Evolutionary conservation across 768 basidiomycete species (phyloP), one percentile per base, ranked within the genome.

Genomic region (Jaapia argillacea): DNA sequence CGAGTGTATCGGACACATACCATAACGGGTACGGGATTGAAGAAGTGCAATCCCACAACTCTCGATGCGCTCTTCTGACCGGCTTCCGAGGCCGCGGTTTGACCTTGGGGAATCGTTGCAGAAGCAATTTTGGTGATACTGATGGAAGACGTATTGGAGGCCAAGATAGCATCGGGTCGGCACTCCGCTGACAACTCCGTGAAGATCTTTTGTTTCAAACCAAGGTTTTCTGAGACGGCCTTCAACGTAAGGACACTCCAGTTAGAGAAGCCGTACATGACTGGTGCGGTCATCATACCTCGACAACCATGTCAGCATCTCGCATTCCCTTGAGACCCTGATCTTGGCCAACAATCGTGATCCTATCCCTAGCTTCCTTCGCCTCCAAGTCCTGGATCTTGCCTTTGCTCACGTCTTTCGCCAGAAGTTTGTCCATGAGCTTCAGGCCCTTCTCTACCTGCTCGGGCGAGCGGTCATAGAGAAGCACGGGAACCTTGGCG

Each of bases 21-120:
- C 92, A 96, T 96, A 24, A 94, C 86, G 2, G 93, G 93, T 3
- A 96, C 93, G 3, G 93, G 93, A 55, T 97, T 94, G 68, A 96
- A 94, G 69, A 92, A 96, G 59, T 94, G 91, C 33, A 94, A 67
- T 10, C 82, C 88, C 41, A 96, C 87, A 31, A 92, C 89, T 37
- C 90, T 73, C 36, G 77, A 69, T 3, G 91, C 75, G 45, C 68
- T 75, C 47, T 62, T 64, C 59, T 71, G 76, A 5, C 83, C 87
- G 51, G 72, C 70, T 26, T 72, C 75, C 48, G 78, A 82, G 5
- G 81, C 68, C 14, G 81, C 65, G 43, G 66, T 67, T 33, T 69
- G 56, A 21, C 78, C 77, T 41, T 70, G 61, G 0, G 79, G 77
- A 16, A 91, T 62, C 5, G 85, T 81, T 24, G 86, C 68, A 5